Base-by-base conservation (phyloP, 2,329 filamentous ascomycete genomes). In the Pestalotiopsis fici region DNA sequence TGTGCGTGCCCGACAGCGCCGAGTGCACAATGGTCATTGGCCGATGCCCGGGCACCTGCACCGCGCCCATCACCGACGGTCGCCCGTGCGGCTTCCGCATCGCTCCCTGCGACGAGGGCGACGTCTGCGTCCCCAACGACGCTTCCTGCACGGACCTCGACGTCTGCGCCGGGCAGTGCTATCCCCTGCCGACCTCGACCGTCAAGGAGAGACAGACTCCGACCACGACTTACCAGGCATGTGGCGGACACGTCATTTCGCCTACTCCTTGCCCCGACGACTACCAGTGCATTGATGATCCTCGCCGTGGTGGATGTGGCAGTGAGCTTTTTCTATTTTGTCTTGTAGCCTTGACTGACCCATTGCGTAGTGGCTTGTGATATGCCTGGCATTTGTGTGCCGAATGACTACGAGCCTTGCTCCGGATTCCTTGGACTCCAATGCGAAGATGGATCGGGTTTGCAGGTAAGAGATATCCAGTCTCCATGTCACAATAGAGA, bases 341-440 rank as follows among this genome's bases (percentile, higher is more conserved):
- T n/a, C n/a, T n/a, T n/a, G n/a, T n/a, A n/a, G n/a, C n/a, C 6
- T 50, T 21, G 18, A 21, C 43, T 50, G 43, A 39, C 55, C 9
- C 3, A 43, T 65, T 11, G 60, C 65, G 15, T 61, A 65, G 23
- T 37, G 55, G 55, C 56, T 15, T 56, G 59, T 12, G 68, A 69
- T 31, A 39, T 35, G 25, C 62, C 68, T 3, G 68, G 68, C 15
- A 69, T 69, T 43, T 69, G 68, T 63, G 65, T 69, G 1, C 62
- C 68, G 7, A 61, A 67, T 13, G 25, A 67, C 12, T 50, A 39
- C 21, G 13, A 39, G 6, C 3, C 18, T 21, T 69, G 68, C 27
- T 62, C 61, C n/a, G 68, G 68, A 11, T 21, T 67, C 9, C 7
- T n/a, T 28, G 54, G 54, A 6, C 28, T 63, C 5, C 31, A 59